A percentile compares a stretch with the other conserved stretches of the same genome.
Conservation (phyloP, 1,139 yeast genomes). For the Blastobotrys buckinghamii region DNA sequence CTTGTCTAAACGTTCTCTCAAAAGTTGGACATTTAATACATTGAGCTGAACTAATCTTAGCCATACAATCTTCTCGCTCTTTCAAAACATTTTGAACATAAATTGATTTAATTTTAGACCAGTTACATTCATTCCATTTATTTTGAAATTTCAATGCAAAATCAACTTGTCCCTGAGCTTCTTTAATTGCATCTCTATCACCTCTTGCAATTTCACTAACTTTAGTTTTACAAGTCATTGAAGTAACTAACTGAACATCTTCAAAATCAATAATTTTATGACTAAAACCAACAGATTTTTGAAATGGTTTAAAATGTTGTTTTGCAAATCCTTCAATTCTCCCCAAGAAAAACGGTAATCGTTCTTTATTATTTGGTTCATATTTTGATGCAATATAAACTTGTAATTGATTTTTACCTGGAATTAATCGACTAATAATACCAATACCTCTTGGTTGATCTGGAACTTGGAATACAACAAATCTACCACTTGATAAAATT, state of each 20-base stretch:
- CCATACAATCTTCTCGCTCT: constrained; percentile 41
- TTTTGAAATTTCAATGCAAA: constrained; percentile 40
- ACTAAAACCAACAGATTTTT: constrained; percentile 26
- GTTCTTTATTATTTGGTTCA: constrained; percentile 9
- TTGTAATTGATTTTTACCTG: constrained; percentile 12
- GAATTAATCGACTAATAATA: constrained; percentile 32
- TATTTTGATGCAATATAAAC: constrained; percentile 11
- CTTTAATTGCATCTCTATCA: constrained; percentile 39
- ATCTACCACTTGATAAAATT: constrained; percentile 51
- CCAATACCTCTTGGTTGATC: constrained; percentile 38
- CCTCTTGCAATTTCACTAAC: constrained; percentile 43
- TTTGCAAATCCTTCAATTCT: constrained; percentile 31
- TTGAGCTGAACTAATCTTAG: constrained; percentile 33
- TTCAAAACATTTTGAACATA: constrained; percentile 19
- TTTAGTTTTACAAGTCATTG: constrained; percentile 38
- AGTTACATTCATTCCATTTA: constrained; percentile 40
- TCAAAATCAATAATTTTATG: constrained; percentile 42
- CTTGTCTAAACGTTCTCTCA: constrained; percentile 42
- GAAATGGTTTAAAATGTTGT: constrained; percentile 31
- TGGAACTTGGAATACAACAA: constrained; percentile 53
- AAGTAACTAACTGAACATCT: constrained; percentile 47
- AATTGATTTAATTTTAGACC: constrained; percentile 17
- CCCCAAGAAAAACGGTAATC: constrained; percentile 52
- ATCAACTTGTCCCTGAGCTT: constrained; percentile 40
- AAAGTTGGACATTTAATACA: constrained; percentile 36